Evolutionary conservation across 1,284 basidiomycete genomes (phyloP), one percentile per base, ranked within the genome.

Genomic region (Crucibulum cyathiforme): DNA sequence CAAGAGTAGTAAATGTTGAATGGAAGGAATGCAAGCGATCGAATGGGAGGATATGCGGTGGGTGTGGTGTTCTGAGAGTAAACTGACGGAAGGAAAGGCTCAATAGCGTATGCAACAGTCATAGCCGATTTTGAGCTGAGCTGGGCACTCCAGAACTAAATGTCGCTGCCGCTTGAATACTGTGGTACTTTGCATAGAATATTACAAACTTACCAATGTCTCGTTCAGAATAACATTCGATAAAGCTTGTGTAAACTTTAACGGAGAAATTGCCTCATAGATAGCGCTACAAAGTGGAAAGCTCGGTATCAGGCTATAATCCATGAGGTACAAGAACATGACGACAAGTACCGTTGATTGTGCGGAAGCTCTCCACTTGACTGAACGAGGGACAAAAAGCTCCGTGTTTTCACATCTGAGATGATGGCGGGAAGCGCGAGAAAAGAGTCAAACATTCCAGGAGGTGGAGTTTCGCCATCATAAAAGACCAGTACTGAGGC

Each of bases 1-100:
- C 85, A 87, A 2, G 74, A 74, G 60, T 72, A 73, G 61, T 78
- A 78, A 48, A 87, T 68, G 66, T 82, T 80, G 19, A 83, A 71
- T 5, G 84, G 85, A 19, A 77, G 65, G 56, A 80, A 63, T 2
- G 69, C 70, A 5, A 63, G 63, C 1, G 69, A 60, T 54, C 84
- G 80, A 34, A 68, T 60, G 0, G 83, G 77, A 5, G 82, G 83
- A 60, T 77, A 85, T 1, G 82, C 81, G 5, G 81, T 61, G 3
- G 46, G 49, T 5, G 52, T 24, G 36, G 46, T 36, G 19, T 53
- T 62, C 38, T 66, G 60, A 24, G 17, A 39, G 3, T 58, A 24
- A 24, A 24, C 24, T 24, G 24, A 47, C 15, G 62, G 57, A 3
- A 83, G 73, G 76, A 87, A 86, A 3, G 82, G 79, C 60, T 88